Conservation (phyloP, 2,329 filamentous ascomycete species). For the Ceratocystis ficicola region DNA sequence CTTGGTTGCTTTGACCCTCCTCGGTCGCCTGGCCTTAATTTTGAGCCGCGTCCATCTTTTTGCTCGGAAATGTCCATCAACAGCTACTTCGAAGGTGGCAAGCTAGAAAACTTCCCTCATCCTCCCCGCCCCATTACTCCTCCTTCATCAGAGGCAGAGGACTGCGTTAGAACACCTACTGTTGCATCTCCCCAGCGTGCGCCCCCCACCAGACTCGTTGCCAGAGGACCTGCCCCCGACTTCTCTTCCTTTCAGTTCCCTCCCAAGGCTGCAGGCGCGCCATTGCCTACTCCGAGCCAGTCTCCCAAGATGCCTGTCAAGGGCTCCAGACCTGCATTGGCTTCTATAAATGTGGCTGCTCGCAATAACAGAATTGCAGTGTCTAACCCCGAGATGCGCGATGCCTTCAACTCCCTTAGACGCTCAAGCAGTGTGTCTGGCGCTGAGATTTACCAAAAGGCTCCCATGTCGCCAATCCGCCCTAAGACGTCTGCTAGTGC, state of each 20-base stretch:
- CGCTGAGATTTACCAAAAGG: slow-evolving; percentile 12
- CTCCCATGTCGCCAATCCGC: slow-evolving; percentile 4
- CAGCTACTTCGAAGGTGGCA: slow-evolving; percentile 21
- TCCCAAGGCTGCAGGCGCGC: slow-evolving; percentile 5
- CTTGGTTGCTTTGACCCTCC: slow-evolving; percentile 2
- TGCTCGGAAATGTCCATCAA: slow-evolving; percentile 22
- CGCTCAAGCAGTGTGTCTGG: slow-evolving; percentile 20
- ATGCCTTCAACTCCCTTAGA: slow-evolving; percentile 10
- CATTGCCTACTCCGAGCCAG: slow-evolving; percentile 12
- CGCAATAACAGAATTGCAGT: slow-evolving; percentile 9
- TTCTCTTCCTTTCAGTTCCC: slow-evolving; percentile 20
- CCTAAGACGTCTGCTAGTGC: slow-evolving; percentile 19
- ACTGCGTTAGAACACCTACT: slow-evolving; percentile 2
- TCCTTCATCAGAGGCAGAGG: slow-evolving; percentile 8
- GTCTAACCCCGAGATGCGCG: slow-evolving; percentile 15
- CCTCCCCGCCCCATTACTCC: slow-evolving; percentile 17
- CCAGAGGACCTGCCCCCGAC: slow-evolving; percentile 18
- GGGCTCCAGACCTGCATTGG: not conserved
- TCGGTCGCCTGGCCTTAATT: slow-evolving; percentile 11
- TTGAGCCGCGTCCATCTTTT: slow-evolving; percentile 20
- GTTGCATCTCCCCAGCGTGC: slow-evolving; percentile 5
- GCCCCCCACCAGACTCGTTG: slow-evolving; percentile 13
- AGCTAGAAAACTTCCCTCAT: slow-evolving; percentile 21
- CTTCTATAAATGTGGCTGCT: not conserved
- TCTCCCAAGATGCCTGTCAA: slow-evolving; percentile 18